Base-by-base conservation (phyloP, 805 yeast species). In the Saturnispora halmiae region DNA sequence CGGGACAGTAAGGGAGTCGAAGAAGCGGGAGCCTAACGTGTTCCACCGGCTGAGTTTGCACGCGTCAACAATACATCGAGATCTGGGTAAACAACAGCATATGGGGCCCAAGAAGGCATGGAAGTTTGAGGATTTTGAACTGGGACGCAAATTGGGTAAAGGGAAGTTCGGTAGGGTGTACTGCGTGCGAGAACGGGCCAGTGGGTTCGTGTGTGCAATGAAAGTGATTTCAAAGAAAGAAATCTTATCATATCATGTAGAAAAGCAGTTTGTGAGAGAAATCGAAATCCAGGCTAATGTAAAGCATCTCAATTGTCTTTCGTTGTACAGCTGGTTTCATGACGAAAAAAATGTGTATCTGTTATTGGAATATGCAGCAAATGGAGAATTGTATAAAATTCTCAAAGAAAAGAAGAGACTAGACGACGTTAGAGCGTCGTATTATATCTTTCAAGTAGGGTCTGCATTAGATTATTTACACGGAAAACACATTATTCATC, bases 101-200 rank as follows among this genome's bases (percentile, higher is more conserved):
- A 7, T n/a, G 21, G 9, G 10, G n/a, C 39, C 31, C 6, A 33
- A 16, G 21, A 39, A 25, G 19, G 40, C 45, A 14, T 59, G 62
- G 62, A 54, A 49, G 36, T 47, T 55, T 16, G 32, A 46, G 22
- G 92, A 84, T 54, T 90, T 90, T 61, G 95, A 87, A 50, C 71
- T 90, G 32, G 97, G 96, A 14, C 73, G 79, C 40, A 78, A 81
- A 43, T 68, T 90, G 36, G 98, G 97, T 0, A 86, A 84, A 55
- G 98, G 98, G 6, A 86, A 87, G 58, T 79, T 88, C 53, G 98
- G 98, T 7, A 78, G 76, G 52, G 97, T 92, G 1, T 88, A 86
- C 60, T 83, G 95, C 55, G 96, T 82, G 7, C 70, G 72, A 42
- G 96, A 87, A 56, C 78, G 73, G 48, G 53, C 63, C 27, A 72